These are phyloP conservation scores for Ophiocytium majus DNA, from an alignment of 352 stramenopile species.

Conservation along the genomic window DNA sequence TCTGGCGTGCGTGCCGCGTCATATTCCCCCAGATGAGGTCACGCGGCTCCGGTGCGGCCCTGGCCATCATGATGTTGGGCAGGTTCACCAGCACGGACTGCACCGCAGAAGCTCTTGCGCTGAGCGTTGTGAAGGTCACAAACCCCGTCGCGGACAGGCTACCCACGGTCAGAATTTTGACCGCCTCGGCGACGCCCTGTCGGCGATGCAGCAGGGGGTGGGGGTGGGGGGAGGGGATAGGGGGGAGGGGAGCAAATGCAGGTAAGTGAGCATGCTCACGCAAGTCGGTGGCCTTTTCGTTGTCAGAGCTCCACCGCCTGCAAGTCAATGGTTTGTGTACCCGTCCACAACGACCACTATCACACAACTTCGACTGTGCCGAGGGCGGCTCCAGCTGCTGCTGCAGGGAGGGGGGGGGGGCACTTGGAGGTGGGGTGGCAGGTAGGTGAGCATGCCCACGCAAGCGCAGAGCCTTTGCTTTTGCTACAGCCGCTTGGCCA, in stretches of 20 bases:
- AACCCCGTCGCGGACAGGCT: constrained; percentile 44
- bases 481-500: too few species aligned
- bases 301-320: too few species aligned
- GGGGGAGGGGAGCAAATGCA: background rate
- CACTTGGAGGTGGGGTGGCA: too few species aligned
- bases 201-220: background rate
- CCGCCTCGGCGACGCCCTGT: constrained; percentile 26
- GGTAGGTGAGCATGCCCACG: too few species aligned
- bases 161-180: constrained; percentile 43
- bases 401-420: too few species aligned
- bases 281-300: too few species aligned
- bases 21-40: constrained; percentile 43
- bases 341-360: too few species aligned
- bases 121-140: constrained; percentile 46
- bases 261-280: too few species aligned
- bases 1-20: background rate
- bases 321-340: too few species aligned
- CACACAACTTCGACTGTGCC: too few species aligned
- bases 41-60: constrained; percentile 36
- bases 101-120: constrained; percentile 27
- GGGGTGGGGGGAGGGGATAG: background rate
- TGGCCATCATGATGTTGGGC: constrained; percentile 28
- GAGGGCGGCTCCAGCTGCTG: too few species aligned
- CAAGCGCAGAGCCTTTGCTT: too few species aligned
- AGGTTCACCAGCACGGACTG: constrained; percentile 34